Evolutionary conservation across 1,284 basidiomycete genomes (phyloP).

Genomic region (Sporisorium exsertum): DNA sequence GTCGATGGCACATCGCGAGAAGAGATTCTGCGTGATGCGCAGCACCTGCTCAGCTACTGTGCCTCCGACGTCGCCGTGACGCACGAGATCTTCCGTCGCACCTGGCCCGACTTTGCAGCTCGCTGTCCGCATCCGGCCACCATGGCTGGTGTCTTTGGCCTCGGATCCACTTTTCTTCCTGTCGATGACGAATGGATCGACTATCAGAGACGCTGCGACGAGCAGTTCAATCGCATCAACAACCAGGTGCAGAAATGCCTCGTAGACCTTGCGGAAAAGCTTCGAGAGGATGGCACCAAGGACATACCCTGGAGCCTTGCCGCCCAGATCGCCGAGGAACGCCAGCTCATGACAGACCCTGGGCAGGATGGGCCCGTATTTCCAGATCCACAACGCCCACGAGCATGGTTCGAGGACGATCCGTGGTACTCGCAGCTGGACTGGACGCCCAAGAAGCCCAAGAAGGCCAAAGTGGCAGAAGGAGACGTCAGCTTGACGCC

Average conservation of each 20-base stretch:
- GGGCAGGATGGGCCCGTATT: constrained; percentile 32
- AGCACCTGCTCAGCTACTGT: constrained; percentile 88
- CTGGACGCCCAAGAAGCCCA: constrained; percentile 91
- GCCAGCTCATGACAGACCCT: constrained; percentile 21
- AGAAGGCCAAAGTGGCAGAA: constrained; percentile 65
- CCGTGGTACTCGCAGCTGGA: constrained; percentile 92
- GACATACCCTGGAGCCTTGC: constrained; percentile 57
- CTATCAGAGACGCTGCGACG: constrained; percentile 83
- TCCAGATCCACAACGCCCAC: constrained; percentile 30
- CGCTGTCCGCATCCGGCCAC: constrained; percentile 93
- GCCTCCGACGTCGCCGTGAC: constrained; percentile 86
- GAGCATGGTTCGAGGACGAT: constrained; percentile 77
- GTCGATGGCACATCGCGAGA: constrained; percentile 73
- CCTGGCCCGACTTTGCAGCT: constrained; percentile 84
- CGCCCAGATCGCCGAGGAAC: constrained; percentile 59
- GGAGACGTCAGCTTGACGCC: constrained; percentile 7
- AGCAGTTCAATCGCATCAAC: constrained; percentile 81
- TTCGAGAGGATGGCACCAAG: constrained; percentile 56
- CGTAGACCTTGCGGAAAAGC: constrained; percentile 77
- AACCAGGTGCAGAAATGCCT: constrained; percentile 79
- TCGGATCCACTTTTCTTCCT: constrained; percentile 91
- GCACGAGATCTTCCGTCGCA: constrained; percentile 81
- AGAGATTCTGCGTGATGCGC: constrained; percentile 78
- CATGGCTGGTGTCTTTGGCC: constrained; percentile 88
- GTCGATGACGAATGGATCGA: constrained; percentile 89